Evolutionary conservation across 2,329 filamentous ascomycete genomes (phyloP), one percentile per base, ranked within the genome.

Genomic region (Aspergillus tubingensis): DNA sequence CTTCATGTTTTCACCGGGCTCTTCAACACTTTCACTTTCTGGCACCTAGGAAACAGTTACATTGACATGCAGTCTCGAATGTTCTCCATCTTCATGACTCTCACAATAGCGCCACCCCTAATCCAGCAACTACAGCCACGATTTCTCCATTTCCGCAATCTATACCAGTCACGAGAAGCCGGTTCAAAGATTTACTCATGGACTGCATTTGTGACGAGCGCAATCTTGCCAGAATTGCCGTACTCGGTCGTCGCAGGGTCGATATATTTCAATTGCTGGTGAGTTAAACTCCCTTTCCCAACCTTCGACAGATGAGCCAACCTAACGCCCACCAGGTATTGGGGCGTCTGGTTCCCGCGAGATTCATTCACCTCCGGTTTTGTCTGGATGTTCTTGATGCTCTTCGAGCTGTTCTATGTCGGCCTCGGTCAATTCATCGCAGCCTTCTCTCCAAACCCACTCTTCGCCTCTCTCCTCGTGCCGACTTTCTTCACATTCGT

Each of bases 161-260:
- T 94, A 25, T 95, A 91, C 76, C 79, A 89, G 71, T 86, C 83
- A 1, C 84, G 91, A 5, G 91, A 95, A 73, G 84, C 87, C 52
- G 90, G 85, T n/a, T 86, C 88, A 15, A 92, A 92, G 73, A 91
- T 92, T 25, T 95, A 94, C 76, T 88, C 85, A 1, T 92, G 90
- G 90, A 76, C 84, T 13, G 88, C 89, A 0, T 91, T 90, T 75
- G 83, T 85, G 0, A 87, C 86, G 2, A 88, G 85, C 0, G 83
- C 84, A 1, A 83, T 92, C 5, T 66, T 91, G 0, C 87, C 85
- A 15, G 90, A 93, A 73, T 80, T 92, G 0, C 90, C 90, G 0
- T 91, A 91, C 65, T 83, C 84, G 0, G 76, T 91, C 11, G 71
- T 91, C 3, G 85, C 86, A 0, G 89, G 86, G 0, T 85, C 82